Percentiles rank a stretch among this genome's conserved stretches.
Conservation (phyloP, 2,329 filamentous ascomycete genomes). For the Lecanosticta acicola region DNA sequence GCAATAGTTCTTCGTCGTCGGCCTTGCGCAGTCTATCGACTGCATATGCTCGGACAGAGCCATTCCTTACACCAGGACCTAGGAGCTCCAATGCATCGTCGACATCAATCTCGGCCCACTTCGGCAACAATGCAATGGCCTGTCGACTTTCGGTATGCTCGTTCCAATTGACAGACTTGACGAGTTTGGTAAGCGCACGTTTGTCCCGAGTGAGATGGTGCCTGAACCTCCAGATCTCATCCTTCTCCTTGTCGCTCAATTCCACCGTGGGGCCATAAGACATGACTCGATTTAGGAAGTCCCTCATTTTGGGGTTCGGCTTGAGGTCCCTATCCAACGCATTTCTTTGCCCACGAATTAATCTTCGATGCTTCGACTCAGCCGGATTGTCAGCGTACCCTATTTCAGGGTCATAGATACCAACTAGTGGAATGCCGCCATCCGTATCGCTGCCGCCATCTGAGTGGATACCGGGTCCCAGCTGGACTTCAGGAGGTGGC, state of each 20-base stretch:
- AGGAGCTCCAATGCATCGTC: slow-evolving; percentile 93
- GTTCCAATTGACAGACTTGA: slow-evolving; percentile 94
- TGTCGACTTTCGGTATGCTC: slow-evolving; percentile 80
- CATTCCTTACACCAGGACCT: slow-evolving; percentile 85
- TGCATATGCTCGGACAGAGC: slow-evolving; percentile 82
- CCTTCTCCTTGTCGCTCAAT: slow-evolving; percentile 84
- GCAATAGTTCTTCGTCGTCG: slow-evolving; percentile 81
- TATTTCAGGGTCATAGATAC: slow-evolving; percentile 89
- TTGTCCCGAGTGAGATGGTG: slow-evolving; percentile 94
- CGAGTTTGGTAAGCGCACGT: slow-evolving; percentile 80
- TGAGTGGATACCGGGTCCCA: slow-evolving; percentile 81
- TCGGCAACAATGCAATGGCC: slow-evolving; percentile 80
- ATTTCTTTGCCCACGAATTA: slow-evolving; percentile 87
- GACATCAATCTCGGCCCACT: slow-evolving; percentile 95
- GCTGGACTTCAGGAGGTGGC: slow-evolving; percentile 79
- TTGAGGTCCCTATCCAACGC: slow-evolving; percentile 92
- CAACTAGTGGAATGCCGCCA: slow-evolving; percentile 62
- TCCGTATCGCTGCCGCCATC: slow-evolving; percentile 48
- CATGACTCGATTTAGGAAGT: slow-evolving; percentile 86
- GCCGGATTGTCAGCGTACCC: slow-evolving; percentile 86
- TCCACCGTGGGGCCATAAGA: slow-evolving; percentile 88
- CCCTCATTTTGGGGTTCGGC: slow-evolving; percentile 89
- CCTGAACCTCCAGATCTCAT: slow-evolving; percentile 94
- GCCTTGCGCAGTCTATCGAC: slow-evolving; percentile 87
- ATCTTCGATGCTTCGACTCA: slow-evolving; percentile 85